These are phyloP conservation scores for Parsonsia alboflavescens DNA, from an alignment of 257 asterid species.

Conservation along the genomic window DNA sequence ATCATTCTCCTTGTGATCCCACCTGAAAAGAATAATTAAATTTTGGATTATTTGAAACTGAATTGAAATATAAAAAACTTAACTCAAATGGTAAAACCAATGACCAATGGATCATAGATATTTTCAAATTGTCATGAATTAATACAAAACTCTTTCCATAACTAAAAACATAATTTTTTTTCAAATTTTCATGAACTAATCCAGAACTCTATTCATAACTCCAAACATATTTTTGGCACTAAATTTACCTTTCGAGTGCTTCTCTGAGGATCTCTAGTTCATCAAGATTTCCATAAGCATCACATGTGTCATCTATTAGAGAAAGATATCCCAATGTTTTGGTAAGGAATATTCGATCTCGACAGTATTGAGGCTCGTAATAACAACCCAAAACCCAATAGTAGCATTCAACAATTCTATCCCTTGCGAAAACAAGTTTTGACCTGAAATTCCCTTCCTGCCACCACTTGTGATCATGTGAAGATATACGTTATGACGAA, in stretches of 20 bases:
- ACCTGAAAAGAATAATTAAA: slow-evolving; percentile 15
- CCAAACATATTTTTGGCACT: too few relatives aligned
- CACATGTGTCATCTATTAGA: neutral
- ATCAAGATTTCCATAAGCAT: slow-evolving; percentile 16
- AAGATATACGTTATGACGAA: too few relatives aligned
- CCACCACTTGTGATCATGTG: slow-evolving; percentile 13
- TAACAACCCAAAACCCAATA: slow-evolving; percentile 8
- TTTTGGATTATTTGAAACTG: too few relatives aligned
- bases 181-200: too few relatives aligned
- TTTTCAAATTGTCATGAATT: neutral
- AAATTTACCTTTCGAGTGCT: slow-evolving; percentile 4
- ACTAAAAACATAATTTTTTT: too few relatives aligned
- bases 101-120: neutral
- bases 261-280: slow-evolving; percentile 6
- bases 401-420: slow-evolving; percentile 19
- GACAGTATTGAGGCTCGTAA: slow-evolving; percentile 19
- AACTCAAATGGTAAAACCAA: neutral
- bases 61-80: neutral
- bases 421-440: slow-evolving; percentile 21
- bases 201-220: too few relatives aligned
- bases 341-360: slow-evolving; percentile 18
- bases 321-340: slow-evolving; percentile 14
- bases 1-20: slow-evolving; percentile 30
- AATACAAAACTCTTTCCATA: too few relatives aligned
- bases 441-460: slow-evolving; percentile 16